Evolutionary conservation across 1,139 yeast species (phyloP).

Genomic region (Taphrina pruni): DNA sequence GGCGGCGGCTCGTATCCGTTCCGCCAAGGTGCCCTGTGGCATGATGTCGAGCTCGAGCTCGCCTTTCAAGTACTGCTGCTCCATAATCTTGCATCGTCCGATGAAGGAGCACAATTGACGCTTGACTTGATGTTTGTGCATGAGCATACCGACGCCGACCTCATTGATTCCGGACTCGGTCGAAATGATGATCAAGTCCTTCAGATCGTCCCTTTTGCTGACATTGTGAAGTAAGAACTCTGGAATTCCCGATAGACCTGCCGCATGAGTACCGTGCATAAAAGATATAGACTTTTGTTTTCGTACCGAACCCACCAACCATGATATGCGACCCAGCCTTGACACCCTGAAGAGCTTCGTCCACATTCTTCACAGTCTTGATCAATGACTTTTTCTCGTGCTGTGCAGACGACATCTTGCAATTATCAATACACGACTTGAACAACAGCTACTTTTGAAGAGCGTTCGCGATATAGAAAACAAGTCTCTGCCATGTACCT

Average conservation of each 20-base stretch:
- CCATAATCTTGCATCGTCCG: conserved; percentile 27
- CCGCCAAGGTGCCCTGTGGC: conserved; percentile 23
- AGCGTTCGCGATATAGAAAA: too few species aligned
- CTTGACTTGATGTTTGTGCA: conserved; percentile 25
- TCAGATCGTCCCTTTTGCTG: conserved; percentile 21
- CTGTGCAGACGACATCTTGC: conserved; percentile 15
- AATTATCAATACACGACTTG: background rate
- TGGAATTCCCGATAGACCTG: conserved; percentile 21
- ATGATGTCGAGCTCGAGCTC: conserved; percentile 24
- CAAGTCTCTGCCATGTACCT: too few species aligned
- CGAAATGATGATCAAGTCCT: conserved; percentile 24
- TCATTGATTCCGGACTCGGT: conserved; percentile 27
- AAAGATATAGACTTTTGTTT: background rate
- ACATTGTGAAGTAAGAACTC: conserved; percentile 14
- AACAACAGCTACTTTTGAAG: too few species aligned
- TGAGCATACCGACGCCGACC: conserved; percentile 24
- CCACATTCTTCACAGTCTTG: conserved; percentile 22
- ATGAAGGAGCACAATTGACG: conserved; percentile 28
- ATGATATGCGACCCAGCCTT: conserved; percentile 22
- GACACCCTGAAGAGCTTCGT: conserved; percentile 16
- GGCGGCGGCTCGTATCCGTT: conserved; percentile 21
- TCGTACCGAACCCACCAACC: conserved; percentile 22
- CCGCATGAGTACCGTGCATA: background rate
- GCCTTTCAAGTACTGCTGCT: conserved; percentile 20
- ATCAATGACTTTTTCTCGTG: conserved; percentile 19